Evolutionary conservation across 495 filamentous ascomycete genomes (phyloP).

Genomic region (Penicillium alfredii): DNA sequence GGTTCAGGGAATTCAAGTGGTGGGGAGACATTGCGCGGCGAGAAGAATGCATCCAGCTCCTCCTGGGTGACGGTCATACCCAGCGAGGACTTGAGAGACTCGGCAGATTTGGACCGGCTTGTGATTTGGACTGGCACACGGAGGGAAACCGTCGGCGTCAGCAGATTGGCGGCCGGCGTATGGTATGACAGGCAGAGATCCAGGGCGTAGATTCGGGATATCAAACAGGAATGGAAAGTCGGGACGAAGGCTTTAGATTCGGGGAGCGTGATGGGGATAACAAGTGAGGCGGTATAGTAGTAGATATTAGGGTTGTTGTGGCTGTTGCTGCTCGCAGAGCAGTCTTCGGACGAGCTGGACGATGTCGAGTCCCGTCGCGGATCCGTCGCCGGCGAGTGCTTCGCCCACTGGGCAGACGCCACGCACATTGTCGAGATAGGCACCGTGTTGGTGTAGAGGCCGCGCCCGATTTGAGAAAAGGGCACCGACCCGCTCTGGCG

Average conservation of each 20-base stretch:
- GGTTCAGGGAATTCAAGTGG: constrained; percentile 1
- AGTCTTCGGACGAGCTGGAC: constrained; percentile 27
- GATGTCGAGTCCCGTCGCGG: constrained; percentile 58
- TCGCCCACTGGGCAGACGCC: constrained; percentile 59
- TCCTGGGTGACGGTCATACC: constrained; percentile 28
- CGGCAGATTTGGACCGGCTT: constrained; percentile 13
- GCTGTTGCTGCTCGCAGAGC: constrained; percentile 38
- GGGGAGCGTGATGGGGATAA: constrained; percentile 72
- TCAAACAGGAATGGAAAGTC: constrained; percentile 83
- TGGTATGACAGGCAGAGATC: constrained; percentile 60
- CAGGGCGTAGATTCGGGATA: constrained; percentile 71
- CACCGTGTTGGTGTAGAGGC: constrained; percentile 59
- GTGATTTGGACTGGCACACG: constrained; percentile 75
- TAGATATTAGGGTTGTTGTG: too few relatives aligned
- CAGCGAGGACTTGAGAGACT: constrained; percentile 14
- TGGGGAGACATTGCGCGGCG: constrained; percentile 28
- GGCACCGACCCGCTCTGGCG: constrained; percentile 13
- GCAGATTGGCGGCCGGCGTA: constrained; percentile 48
- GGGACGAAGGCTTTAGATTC: constrained; percentile 68
- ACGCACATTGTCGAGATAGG: constrained; percentile 61
- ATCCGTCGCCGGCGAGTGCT: constrained; percentile 31
- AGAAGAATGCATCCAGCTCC: constrained; percentile 37
- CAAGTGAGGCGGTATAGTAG: constrained; percentile 62
- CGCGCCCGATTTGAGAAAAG: constrained; percentile 48
- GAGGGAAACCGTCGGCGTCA: constrained; percentile 53